Evolutionary conservation across 1,284 basidiomycete species (phyloP), one percentile per base, ranked within the genome.

Genomic region (Afroboletus lepidellus): DNA sequence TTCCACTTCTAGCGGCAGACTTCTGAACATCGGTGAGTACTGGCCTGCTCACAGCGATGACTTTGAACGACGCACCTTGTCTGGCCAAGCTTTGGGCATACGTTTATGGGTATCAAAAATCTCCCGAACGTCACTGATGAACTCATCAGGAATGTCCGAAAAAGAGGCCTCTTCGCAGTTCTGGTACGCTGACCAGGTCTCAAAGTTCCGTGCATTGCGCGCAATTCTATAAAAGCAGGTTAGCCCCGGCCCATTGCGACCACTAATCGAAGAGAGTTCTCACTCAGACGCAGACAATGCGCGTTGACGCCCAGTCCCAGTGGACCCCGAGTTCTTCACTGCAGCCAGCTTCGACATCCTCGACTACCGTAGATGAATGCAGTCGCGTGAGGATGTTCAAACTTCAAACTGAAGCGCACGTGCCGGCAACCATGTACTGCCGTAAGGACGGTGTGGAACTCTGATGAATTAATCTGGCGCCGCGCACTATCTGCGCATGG

Each of bases 161-260:
- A 63, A 67, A 1, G 65, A 68, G 8, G 68, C 70, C 53, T 74
- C 72, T 56, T 75, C 72, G 54, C 72, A 70, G 46, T 67, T 62
- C 53, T 75, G 73, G 55, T 71, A 64, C 11, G 66, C 66, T 15
- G 66, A 65, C 76, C 74, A 76, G 30, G 69, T 72, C 56, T 76
- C 75, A 41, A 75, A 76, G 54, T 69, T 66, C 37, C 65, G 63
- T 30, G 69, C 50, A 60, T 72, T 76, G 23, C 69, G 69, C 27
- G 75, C 74, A 52, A 77, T 76, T 53, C 74, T 75, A 51, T 27
- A 37, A 24, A 18, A 39, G 27, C 34, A 21, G 9, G 29, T 60
- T n/a, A 54, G 47, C 8, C n/a, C n/a, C n/a, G n/a, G 4, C 24
- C 9, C 6, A 18, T 38, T 27, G 21, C 7, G 34, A 38, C 34